phyloP scores from a whole-genome alignment of 2,329 filamentous ascomycete genomes.

The Lomentospora prolificans region DNA sequence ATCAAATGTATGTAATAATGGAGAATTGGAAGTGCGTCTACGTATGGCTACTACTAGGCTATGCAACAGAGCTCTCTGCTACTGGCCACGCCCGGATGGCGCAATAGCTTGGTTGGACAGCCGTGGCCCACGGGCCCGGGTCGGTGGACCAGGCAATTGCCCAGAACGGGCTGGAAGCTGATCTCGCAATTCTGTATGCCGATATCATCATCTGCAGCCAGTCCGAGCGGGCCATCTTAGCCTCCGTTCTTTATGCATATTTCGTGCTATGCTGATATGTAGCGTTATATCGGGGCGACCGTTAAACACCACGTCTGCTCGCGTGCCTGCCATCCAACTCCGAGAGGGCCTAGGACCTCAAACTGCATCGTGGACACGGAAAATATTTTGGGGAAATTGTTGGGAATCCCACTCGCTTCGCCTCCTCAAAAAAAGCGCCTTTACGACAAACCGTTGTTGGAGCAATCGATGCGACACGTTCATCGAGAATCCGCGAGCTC shows the following conservation, averaged over 20 bases:
- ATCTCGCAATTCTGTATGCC: conserved; percentile 2
- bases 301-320: background rate
- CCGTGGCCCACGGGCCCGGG: background rate
- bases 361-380: background rate
- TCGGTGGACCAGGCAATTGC: background rate
- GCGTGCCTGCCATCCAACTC: background rate
- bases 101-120: background rate
- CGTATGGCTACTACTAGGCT: background rate
- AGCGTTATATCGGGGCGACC: background rate
- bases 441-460: too few relatives aligned
- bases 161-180: background rate
- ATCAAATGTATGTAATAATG: too few relatives aligned
- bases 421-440: too few relatives aligned
- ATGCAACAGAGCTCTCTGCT: background rate
- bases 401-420: too few relatives aligned
- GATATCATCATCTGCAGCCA: conserved; percentile 1
- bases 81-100: background rate
- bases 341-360: background rate
- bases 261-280: background rate
- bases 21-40: too few relatives aligned
- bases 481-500: too few relatives aligned
- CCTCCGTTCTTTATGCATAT: background rate
- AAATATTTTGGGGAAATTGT: background rate
- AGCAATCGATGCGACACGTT: too few relatives aligned
- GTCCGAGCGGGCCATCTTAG: background rate